Percentiles rank a stretch among this genome's conserved stretches.
phyloP scores from a whole-genome alignment of 2,329 filamentous ascomycete genomes.

The Pyricularia sp. region DNA sequence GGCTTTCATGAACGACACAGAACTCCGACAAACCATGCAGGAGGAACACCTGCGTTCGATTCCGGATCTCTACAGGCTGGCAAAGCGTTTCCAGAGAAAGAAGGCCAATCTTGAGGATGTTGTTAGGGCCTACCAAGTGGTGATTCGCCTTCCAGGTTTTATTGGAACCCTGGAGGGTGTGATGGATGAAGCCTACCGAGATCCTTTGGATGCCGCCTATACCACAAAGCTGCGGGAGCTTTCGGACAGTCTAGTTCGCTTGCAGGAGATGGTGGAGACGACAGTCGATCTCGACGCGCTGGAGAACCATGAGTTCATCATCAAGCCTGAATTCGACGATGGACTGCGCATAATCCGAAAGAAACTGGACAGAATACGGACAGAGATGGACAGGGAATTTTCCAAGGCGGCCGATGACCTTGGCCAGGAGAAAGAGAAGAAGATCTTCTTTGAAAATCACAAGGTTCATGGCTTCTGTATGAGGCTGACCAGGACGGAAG shows the following conservation, averaged over 20 bases:
- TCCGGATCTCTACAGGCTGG: constrained; percentile 82
- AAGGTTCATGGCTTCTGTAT: constrained; percentile 95
- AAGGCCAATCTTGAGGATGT: constrained; percentile 91
- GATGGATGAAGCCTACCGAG: constrained; percentile 89
- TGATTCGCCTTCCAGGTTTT: constrained; percentile 83
- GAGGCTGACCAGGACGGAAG: constrained; percentile 80
- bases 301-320: constrained; percentile 95
- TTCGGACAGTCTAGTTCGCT: constrained; percentile 65
- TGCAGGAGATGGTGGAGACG: constrained; percentile 97
- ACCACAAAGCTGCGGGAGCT: constrained; percentile 69
- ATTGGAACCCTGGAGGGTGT: constrained; percentile 79
- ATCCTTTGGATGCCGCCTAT: constrained; percentile 75
- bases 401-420: constrained; percentile 64
- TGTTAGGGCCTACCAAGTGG: constrained; percentile 85
- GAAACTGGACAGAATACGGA: constrained; percentile 72
- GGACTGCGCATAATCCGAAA: constrained; percentile 75
- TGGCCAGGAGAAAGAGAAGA: constrained; percentile 90
- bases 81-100: constrained; percentile 88
- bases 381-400: constrained; percentile 77
- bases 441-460: constrained; percentile 94
- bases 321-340: constrained; percentile 97
- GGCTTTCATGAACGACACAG: constrained; percentile 85
- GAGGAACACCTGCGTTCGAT: constrained; percentile 89
- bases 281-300: constrained; percentile 92
- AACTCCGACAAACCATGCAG: constrained; percentile 88